Evolutionary conservation across 1,284 basidiomycete species (phyloP), one percentile per base, ranked within the genome.

Genomic region (Tetrapyrgos nigripes): DNA sequence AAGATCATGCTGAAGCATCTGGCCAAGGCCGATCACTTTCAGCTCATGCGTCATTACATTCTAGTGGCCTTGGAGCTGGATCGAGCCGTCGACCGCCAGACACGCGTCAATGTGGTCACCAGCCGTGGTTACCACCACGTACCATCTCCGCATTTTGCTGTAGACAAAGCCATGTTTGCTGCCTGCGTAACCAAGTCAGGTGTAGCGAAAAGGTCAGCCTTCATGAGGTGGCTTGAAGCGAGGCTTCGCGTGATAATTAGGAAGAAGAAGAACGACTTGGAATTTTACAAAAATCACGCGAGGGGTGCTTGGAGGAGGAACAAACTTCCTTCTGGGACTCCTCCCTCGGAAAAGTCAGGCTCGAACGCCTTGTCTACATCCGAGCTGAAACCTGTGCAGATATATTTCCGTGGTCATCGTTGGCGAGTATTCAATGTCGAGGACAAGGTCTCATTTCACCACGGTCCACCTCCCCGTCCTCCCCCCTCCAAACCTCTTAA

Each of bases 41-140:
- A 76, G 2, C 72, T 93, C 49, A 82, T 84, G 13, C 85, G 88
- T 49, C 91, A 93, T 72, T 92, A 92, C 70, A 67, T 89, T 49
- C 70, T 84, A n/a, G 76, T 87, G 60, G 87, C 86, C 0, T 79
- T 84, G 51, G 62, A 68, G 2, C 68, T 80, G n/a, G 87, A 89
- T 55, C 73, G 77, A 10, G 48, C 66, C 26, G 67, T 68, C 11
- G 73, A 79, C 56, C 66, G 68, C 53, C 66, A 67, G 6, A 64
- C 80, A 9, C 72, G 70, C 23, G 57, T 57, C 11, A 55, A 66
- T 24, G 51, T 70, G 37, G 51, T 60, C 9, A 66, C 72, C 50
- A 67, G 56, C 13, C 66, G 29, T 13, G 60, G 56, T 26, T 55
- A 60, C 64, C 24, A 37, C 23, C 40, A 55, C 9, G 51, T 62